Percentiles rank a stretch among this genome's conserved stretches.
Evolutionary conservation across 371 early-diverging fungal genomes (phyloP).

Genomic region (Syncephalastrum monosporum): DNA sequence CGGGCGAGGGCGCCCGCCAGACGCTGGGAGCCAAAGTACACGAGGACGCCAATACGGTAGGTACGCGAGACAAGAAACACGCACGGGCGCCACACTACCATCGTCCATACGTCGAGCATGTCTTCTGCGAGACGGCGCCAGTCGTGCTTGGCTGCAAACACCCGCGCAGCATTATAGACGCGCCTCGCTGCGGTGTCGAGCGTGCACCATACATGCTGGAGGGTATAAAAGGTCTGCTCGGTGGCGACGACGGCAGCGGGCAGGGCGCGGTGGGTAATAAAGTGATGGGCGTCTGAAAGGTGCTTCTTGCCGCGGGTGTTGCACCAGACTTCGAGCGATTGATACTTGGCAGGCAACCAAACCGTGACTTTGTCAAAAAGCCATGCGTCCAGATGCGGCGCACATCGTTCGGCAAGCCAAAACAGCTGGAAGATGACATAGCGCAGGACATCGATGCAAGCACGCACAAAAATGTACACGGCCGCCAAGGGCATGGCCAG

Average conservation of each 20-base stretch:
- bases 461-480: slow-evolving; percentile 26
- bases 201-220: neutral
- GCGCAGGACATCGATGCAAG: slow-evolving; percentile 16
- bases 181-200: neutral
- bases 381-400: slow-evolving; percentile 39
- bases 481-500: slow-evolving; percentile 33
- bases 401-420: slow-evolving; percentile 24
- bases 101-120: slow-evolving; percentile 12
- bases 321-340: slow-evolving; percentile 28
- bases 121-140: slow-evolving; percentile 27
- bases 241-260: slow-evolving; percentile 7
- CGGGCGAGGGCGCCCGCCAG: no score
- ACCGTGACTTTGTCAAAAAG: slow-evolving; percentile 33
- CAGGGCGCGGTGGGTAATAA: slow-evolving; percentile 4
- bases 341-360: slow-evolving; percentile 18
- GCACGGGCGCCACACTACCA: slow-evolving; percentile 16
- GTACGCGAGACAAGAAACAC: slow-evolving; percentile 9
- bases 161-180: neutral
- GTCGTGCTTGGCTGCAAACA: slow-evolving; percentile 23
- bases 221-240: slow-evolving; percentile 3
- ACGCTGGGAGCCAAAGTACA: slow-evolving; percentile 14
- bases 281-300: neutral
- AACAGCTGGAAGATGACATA: slow-evolving; percentile 19
- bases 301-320: slow-evolving; percentile 13
- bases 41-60: slow-evolving; percentile 9